A percentile compares a stretch with the other conserved stretches of the same genome.
Conservation (phyloP, 2,329 filamentous ascomycete genomes). For the Graphilbum sp. region DNA sequence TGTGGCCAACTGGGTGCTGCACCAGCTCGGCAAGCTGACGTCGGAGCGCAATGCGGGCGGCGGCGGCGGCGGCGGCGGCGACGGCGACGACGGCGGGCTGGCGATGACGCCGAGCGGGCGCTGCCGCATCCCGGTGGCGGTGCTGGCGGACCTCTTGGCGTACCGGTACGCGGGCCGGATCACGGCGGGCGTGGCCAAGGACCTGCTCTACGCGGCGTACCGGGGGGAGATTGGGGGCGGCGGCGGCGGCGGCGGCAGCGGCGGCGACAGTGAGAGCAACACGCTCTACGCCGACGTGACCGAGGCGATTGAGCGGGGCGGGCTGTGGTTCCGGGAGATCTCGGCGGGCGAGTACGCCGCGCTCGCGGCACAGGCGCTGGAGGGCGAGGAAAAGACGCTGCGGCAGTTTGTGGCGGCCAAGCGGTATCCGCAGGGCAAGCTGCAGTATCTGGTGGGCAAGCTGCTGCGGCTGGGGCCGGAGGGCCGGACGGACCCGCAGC, state of each 20-base stretch:
- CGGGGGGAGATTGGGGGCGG: conserved; percentile 21
- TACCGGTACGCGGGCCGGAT: conserved; percentile 32
- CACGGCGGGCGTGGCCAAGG: conserved; percentile 40
- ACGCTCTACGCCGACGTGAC: conserved; percentile 17
- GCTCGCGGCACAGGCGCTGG: conserved; percentile 27
- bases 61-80: background rate
- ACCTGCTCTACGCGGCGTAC: conserved; percentile 36
- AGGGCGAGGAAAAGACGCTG: conserved; percentile 29
- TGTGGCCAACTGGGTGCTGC: conserved; percentile 52
- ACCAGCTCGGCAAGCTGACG: conserved; percentile 56
- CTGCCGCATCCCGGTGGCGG: conserved; percentile 28
- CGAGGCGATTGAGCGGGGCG: conserved; percentile 26
- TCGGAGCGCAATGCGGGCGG: conserved; percentile 22
- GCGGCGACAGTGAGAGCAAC: too few relatives aligned
- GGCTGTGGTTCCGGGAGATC: conserved; percentile 39
- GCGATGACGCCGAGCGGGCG: conserved; percentile 26
- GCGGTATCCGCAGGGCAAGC: conserved; percentile 37
- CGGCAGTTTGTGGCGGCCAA: conserved; percentile 25
- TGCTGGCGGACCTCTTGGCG: conserved; percentile 34
- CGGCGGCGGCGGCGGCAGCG: background rate
- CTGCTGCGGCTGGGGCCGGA: conserved; percentile 38
- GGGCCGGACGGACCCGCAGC: conserved; percentile 36
- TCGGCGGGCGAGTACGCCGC: conserved; percentile 27
- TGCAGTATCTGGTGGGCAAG: conserved; percentile 44
- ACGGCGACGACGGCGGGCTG: conserved; percentile 7